Evolutionary conservation across 208 protist genomes (phyloP), one percentile per base, ranked within the genome.

Genomic region (Porcisia hertigi): DNA sequence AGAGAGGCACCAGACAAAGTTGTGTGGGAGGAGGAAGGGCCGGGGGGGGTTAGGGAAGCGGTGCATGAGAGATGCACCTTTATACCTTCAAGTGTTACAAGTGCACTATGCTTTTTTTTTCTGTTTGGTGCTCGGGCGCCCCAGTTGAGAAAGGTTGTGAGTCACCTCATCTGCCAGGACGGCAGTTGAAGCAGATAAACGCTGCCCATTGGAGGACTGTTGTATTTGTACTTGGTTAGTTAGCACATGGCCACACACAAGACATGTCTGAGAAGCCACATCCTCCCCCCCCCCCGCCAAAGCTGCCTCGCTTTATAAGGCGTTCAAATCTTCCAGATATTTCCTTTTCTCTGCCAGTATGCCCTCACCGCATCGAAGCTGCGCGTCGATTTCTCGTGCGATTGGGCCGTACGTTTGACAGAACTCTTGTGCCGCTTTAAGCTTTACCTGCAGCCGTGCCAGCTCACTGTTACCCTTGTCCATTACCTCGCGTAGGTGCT

Each of bases 321-420:
- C 67, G 30, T 71, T 9, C 7, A 71, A 57, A 39, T 66, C 53
- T 18, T 59, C 71, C 3, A 81, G 52, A n/a, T 60, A 72, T 8
- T 72, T 76, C 1, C 39, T 59, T 43, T 75, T 81, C 54, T 75
- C 63, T 18, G 25, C 59, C 16, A 81, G 39, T 9, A 81, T 41
- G 20, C 49, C 55, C 39, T 65, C 62, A n/a, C 77, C 77, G 12
- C 71, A 71, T 52, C 67, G 62, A 34, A 81, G 45, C 65, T 81
- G 77, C 65, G 7, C 71, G 0, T 84, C 69, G n/a, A 77, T 69
- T 41, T 78, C 71, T 18, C 43, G 55, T 18, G 74, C 79, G 16
- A 73, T 55, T 12, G 66, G 55, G 8, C 74, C 58, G 65, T 81
- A 81, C 20, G 77, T 73, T 63, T 60, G 55, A n/a, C 77, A 81